Conservation (phyloP, 2,329 filamentous ascomycete genomes). For the Thermomyces lanuginosus region DNA sequence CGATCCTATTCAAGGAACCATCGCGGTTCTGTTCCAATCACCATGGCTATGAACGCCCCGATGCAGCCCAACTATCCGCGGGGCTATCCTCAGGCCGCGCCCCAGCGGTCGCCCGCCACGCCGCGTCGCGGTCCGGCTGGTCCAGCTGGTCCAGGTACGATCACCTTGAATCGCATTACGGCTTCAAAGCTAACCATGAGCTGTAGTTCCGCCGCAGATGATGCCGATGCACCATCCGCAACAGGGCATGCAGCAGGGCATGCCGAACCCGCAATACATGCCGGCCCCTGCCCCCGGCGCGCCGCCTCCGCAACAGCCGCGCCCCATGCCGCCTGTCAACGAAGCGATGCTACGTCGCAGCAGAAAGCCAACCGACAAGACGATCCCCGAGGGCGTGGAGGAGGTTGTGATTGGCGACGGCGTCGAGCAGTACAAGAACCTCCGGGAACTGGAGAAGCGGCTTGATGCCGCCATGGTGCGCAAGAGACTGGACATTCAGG, state of each 20-base stretch:
- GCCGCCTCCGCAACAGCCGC: conserved; percentile 15
- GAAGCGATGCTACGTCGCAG: conserved; percentile 56
- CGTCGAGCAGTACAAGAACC: conserved; percentile 61
- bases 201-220: no score
- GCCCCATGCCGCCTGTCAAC: conserved; percentile 21
- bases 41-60: conserved; percentile 20
- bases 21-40: conserved; percentile 7
- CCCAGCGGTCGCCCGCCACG: conserved; percentile 28
- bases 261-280: conserved; percentile 23
- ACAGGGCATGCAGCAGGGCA: no score
- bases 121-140: conserved; percentile 24
- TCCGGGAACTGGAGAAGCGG: conserved; percentile 73
- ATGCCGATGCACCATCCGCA: conserved; percentile 21
- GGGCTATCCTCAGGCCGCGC: conserved; percentile 22
- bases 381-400: conserved; percentile 78
- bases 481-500: conserved; percentile 80
- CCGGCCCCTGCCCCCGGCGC: conserved; percentile 8
- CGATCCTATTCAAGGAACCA: no score
- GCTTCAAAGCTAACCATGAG: no score
- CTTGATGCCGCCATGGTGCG: conserved; percentile 87
- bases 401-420: conserved; percentile 67
- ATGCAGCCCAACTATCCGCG: conserved; percentile 28
- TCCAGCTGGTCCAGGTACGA: conserved; percentile 24
- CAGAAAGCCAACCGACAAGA: conserved; percentile 85
- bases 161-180: no score